These are phyloP conservation scores for Solanum piurae DNA, from an alignment of 257 asterid genomes.

Conservation along the genomic window DNA sequence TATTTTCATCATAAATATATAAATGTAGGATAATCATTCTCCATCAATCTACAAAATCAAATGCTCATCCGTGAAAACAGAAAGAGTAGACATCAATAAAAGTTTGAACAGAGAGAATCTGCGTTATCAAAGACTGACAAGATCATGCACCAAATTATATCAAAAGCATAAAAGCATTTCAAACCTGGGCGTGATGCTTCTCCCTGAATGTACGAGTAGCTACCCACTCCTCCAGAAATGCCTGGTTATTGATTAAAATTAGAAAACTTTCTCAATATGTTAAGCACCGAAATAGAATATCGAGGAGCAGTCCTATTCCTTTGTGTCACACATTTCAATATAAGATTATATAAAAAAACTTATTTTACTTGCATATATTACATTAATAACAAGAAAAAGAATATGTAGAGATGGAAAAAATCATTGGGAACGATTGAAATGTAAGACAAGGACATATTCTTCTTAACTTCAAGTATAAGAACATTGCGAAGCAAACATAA, in stretches of 20 bases:
- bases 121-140: background rate
- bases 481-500: background rate
- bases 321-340: background rate
- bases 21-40: background rate
- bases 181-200: conserved; percentile 70
- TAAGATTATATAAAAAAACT: background rate
- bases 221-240: conserved; percentile 93
- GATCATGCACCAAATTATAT: background rate
- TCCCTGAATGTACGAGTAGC: conserved; percentile 53
- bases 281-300: background rate
- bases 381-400: background rate
- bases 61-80: background rate
- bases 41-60: background rate
- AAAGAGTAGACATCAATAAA: background rate
- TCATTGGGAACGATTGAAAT: background rate
- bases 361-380: background rate
- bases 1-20: background rate
- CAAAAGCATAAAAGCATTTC: background rate
- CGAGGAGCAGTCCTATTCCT: background rate
- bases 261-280: background rate
- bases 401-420: background rate
- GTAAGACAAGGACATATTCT: background rate
- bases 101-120: background rate
- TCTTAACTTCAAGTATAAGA: background rate
- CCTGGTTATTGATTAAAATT: conserved; percentile 44